Percentiles rank a stretch among this genome's conserved stretches.
Evolutionary conservation across 2,329 filamentous ascomycete genomes (phyloP).

Genomic region (Cryphonectria naterciae): DNA sequence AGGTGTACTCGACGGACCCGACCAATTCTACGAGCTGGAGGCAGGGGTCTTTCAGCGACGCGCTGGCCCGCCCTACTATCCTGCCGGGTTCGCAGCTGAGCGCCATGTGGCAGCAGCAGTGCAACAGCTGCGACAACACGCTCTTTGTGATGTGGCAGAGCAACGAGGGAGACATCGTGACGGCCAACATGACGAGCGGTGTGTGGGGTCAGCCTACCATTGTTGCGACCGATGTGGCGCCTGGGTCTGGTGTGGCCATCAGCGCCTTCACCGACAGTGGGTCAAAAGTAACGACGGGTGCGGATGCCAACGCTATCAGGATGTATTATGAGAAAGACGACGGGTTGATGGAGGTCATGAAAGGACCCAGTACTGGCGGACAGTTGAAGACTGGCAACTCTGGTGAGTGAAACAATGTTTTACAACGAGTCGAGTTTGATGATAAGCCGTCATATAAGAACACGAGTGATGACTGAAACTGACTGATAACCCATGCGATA

Average conservation of each 20-base stretch:
- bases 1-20: slow-evolving; percentile 26
- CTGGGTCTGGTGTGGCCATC: slow-evolving; percentile 24
- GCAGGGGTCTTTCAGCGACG: slow-evolving; percentile 18
- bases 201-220: slow-evolving; percentile 16
- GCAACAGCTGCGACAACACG: slow-evolving; percentile 28
- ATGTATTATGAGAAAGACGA: slow-evolving; percentile 20
- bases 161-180: slow-evolving; percentile 16
- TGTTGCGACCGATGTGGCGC: slow-evolving; percentile 12
- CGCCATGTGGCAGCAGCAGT: slow-evolving; percentile 29
- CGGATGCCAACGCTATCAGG: slow-evolving; percentile 25
- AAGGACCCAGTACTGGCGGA: slow-evolving; percentile 19
- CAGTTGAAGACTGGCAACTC: slow-evolving; percentile 22
- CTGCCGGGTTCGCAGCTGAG: slow-evolving; percentile 21
- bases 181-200: slow-evolving; percentile 25
- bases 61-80: slow-evolving; percentile 13
- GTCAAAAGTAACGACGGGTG: slow-evolving; percentile 2
- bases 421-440: background rate
- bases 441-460: background rate
- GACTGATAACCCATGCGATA: background rate
- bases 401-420: slow-evolving; percentile 9
- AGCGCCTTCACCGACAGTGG: slow-evolving; percentile 26
- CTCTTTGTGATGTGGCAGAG: slow-evolving; percentile 29
- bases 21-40: slow-evolving; percentile 12
- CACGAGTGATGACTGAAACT: too few relatives aligned
- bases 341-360: slow-evolving; percentile 24